phyloP scores from a whole-genome alignment of 2,329 filamentous ascomycete genomes.

The Neonectria ditissima region DNA sequence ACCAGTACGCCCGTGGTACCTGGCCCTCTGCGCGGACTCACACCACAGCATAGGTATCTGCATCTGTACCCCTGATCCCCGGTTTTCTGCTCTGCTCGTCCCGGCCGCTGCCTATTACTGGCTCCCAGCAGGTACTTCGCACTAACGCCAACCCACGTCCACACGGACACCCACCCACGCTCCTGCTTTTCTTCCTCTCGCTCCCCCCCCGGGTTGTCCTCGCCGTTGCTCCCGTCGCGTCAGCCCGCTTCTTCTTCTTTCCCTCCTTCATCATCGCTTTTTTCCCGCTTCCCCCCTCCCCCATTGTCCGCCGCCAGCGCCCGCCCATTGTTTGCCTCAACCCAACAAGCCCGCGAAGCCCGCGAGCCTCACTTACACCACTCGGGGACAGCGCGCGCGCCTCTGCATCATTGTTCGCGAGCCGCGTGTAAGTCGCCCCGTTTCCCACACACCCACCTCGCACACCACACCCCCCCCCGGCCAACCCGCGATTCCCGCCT shows the following conservation, averaged over 20 bases:
- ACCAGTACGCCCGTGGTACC: slow-evolving; percentile 10
- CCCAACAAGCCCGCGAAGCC: slow-evolving; percentile 9
- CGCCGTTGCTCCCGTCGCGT: slow-evolving; percentile 46
- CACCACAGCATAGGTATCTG: neutral
- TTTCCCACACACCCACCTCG: slow-evolving; percentile 18
- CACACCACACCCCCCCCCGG: slow-evolving; percentile 36
- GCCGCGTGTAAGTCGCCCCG: slow-evolving; percentile 53
- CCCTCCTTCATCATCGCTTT: slow-evolving; percentile 33
- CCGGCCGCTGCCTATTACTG: slow-evolving; percentile 15
- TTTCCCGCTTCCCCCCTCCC: too few relatives aligned
- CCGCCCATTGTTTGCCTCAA: slow-evolving; percentile 23
- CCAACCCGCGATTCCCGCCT: slow-evolving; percentile 39
- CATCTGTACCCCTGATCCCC: slow-evolving; percentile 6
- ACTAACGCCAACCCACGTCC: slow-evolving; percentile 24
- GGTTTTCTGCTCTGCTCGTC: slow-evolving; percentile 17
- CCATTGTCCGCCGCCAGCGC: slow-evolving; percentile 27
- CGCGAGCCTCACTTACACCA: slow-evolving; percentile 11
- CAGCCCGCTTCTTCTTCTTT: slow-evolving; percentile 42
- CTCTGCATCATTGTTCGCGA: slow-evolving; percentile 28
- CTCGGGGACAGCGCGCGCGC: neutral
- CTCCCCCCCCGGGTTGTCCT: slow-evolving; percentile 43
- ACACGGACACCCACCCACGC: slow-evolving; percentile 25
- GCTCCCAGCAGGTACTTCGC: slow-evolving; percentile 17
- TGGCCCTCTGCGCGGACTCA: neutral
- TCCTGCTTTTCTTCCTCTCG: slow-evolving; percentile 44